Percentiles rank a stretch among this genome's conserved stretches.
Evolutionary conservation across 805 yeast species (phyloP).

Genomic region (Ogataea methanolica): DNA sequence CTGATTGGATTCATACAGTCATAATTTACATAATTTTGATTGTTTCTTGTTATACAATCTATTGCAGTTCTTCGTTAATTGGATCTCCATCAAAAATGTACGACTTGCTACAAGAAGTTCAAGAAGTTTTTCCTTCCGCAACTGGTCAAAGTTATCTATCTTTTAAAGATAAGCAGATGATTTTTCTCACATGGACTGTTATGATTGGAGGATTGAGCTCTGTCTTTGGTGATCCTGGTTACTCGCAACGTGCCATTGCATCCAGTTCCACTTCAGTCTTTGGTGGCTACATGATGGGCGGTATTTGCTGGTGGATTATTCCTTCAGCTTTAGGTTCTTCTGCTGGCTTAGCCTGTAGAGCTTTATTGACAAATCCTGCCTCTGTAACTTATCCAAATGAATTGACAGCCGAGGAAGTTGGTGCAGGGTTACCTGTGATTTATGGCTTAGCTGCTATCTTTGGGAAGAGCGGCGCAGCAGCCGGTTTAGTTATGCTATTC

Average conservation of each 20-base stretch:
- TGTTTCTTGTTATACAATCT: conserved; percentile 30
- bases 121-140: conserved; percentile 26
- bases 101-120: conserved; percentile 35
- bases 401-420: conserved; percentile 34
- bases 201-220: conserved; percentile 57
- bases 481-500: conserved; percentile 35
- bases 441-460: conserved; percentile 31
- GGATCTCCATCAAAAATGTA: conserved; percentile 43
- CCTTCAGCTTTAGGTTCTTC: conserved; percentile 34
- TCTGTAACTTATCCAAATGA: conserved; percentile 39
- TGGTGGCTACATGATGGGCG: conserved; percentile 34
- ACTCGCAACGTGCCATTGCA: conserved; percentile 38
- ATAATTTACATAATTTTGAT: conserved; percentile 30
- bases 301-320: conserved; percentile 33
- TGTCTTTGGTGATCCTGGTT: conserved; percentile 25
- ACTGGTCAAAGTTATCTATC: conserved; percentile 31
- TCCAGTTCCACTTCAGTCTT: conserved; percentile 31
- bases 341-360: conserved; percentile 34
- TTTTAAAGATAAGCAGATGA: conserved; percentile 29
- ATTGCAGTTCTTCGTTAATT: conserved; percentile 32
- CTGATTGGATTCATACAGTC: conserved; percentile 48
- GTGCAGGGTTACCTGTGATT: conserved; percentile 34
- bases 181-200: conserved; percentile 28
- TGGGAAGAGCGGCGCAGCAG: conserved; percentile 39
- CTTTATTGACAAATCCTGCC: conserved; percentile 28